Percentiles rank a stretch among this genome's conserved stretches.
phyloP scores from a whole-genome alignment of 768 basidiomycete genomes.

The Leccinum sublutescens region DNA sequence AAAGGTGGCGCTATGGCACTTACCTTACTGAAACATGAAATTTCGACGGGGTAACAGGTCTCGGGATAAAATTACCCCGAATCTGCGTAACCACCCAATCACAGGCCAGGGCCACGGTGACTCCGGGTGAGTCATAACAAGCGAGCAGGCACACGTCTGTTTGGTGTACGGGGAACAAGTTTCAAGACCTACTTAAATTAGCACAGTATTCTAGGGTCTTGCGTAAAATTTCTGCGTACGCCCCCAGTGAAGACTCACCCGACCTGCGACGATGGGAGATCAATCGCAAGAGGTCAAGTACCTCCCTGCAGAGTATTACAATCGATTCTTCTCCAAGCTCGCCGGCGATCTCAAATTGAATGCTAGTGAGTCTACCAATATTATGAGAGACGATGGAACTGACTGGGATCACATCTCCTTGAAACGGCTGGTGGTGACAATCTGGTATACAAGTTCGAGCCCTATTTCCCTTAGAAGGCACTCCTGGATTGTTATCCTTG shows the following conservation, averaged over 20 bases:
- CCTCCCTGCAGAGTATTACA: constrained; percentile 53
- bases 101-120: background rate
- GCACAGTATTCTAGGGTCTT: background rate
- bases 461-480: background rate
- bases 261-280: background rate
- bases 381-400: background rate
- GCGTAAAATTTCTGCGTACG: background rate
- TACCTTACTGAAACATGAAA: no score
- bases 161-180: no score
- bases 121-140: background rate
- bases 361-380: constrained; percentile 43
- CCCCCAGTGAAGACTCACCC: background rate
- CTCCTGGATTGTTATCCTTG: background rate
- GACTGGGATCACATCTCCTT: background rate
- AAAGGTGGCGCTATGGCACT: no score
- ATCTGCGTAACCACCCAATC: background rate
- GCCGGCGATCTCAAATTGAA: constrained; percentile 58
- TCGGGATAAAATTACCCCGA: background rate
- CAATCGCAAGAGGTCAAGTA: constrained; percentile 2
- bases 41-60: no score
- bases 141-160: background rate
- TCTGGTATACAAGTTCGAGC: background rate
- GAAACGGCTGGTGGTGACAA: constrained; percentile 1
- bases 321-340: constrained; percentile 49
- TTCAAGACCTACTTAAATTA: background rate